These are phyloP conservation scores for Verticillium albo-atrum DNA, from an alignment of 2,329 filamentous ascomycete species.

Conservation along the genomic window DNA sequence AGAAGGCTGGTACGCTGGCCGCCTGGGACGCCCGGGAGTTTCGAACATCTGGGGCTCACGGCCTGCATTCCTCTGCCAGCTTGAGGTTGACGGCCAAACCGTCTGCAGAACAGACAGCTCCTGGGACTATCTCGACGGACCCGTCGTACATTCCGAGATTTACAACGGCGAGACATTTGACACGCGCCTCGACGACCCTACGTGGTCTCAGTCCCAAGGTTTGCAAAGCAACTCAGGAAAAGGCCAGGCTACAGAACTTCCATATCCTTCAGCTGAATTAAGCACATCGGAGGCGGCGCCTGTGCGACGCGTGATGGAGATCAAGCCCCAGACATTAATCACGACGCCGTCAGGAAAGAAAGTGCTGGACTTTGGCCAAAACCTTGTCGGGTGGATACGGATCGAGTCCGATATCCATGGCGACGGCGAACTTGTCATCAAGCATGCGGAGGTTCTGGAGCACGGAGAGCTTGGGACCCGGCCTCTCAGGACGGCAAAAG, in stretches of 20 bases:
- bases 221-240: background rate
- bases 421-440: conserved; percentile 37
- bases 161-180: conserved; percentile 52
- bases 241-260: conserved; percentile 7
- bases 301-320: conserved; percentile 19
- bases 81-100: background rate
- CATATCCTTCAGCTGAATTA: conserved; percentile 15
- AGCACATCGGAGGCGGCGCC: conserved; percentile 25
- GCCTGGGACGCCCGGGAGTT: conserved; percentile 21
- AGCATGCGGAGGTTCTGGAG: conserved; percentile 54
- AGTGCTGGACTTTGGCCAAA: conserved; percentile 54
- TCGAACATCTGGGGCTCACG: conserved; percentile 2
- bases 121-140: conserved; percentile 28
- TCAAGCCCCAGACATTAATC: conserved; percentile 13
- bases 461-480: conserved; percentile 32
- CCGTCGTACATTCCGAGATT: conserved; percentile 34
- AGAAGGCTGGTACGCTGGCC: conserved; percentile 47
- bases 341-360: conserved; percentile 36
- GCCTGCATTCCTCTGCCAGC: conserved; percentile 1
- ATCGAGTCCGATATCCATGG: conserved; percentile 16
- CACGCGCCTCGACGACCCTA: conserved; percentile 16
- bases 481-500: conserved; percentile 38
- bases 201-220: conserved; percentile 5
- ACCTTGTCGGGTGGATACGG: conserved; percentile 43
- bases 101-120: conserved; percentile 24